Base-by-base conservation (phyloP, 257 asterid species). In the Gentiana macrophylla region DNA sequence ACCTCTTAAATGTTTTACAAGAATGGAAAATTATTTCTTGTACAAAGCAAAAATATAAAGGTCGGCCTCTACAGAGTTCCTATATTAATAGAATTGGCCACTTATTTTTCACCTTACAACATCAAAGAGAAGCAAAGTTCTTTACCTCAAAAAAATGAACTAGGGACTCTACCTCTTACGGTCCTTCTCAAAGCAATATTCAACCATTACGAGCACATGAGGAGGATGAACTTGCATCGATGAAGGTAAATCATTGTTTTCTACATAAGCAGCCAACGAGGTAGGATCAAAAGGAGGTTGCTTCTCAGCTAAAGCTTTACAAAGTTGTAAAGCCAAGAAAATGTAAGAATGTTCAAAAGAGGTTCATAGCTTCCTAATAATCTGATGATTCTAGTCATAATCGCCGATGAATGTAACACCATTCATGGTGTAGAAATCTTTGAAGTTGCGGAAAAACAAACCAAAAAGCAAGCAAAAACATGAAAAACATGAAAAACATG, bases 161-260 rank as follows among this genome's bases (percentile, higher is more conserved):
- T 24, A 49, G 53, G 53, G 70, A 62, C 50, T 59, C 65, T 73
- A 91, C 98, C 86, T 83, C 64, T 67, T 75, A 94, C 95, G 83
- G 49, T 91, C 94, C 70, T 68, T 84, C 52, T 72, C 85, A 72
- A 80, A 81, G 82, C 98, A 87, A 64, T 88, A 77, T 73, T 84
- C 85, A 72, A 91, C 88, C 35, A 87, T 48, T 51, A 78, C 63
- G 56, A 74, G 80, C 67, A 77, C 54, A 52, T 80, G 86, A 66
- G 72, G 77, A 64, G 96, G 95, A 47, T 84, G 94, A 62, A 78
- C 82, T 57, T 82, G 77, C 67, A 84, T 35, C 68, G 79, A 69
- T 57, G 77, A 57, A 65, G 97, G 97, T 63, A 72, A 72, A 74
- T 72, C 72, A 56, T 88, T 88, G 62, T 71, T 75, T 71, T 81